Evolutionary conservation across 2,329 filamentous ascomycete genomes (phyloP).

Genomic region (Ascosphaera apis): DNA sequence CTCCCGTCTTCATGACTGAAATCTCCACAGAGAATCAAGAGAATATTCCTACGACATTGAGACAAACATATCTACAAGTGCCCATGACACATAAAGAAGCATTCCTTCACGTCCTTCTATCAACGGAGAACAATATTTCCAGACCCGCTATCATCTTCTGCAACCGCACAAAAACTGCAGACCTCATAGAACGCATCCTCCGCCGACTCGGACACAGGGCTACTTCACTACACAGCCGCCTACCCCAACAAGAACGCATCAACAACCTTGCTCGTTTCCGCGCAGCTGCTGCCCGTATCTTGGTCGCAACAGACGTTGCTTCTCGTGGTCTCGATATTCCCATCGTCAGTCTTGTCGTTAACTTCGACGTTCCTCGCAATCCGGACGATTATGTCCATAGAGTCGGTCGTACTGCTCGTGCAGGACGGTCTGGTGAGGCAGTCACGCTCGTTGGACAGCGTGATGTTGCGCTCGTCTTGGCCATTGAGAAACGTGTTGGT

Average conservation of each 20-base stretch:
- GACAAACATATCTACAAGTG: constrained; percentile 67
- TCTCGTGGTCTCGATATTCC: constrained; percentile 89
- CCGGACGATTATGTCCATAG: constrained; percentile 95
- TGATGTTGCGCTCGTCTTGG: constrained; percentile 73
- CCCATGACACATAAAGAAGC: constrained; percentile 86
- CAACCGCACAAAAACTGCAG: constrained; percentile 75
- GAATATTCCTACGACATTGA: constrained; percentile 54
- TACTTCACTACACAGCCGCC: constrained; percentile 68
- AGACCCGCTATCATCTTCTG: constrained; percentile 82
- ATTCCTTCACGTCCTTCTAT: constrained; percentile 74
- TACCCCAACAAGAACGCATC: constrained; percentile 64
- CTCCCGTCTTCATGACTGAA: constrained; percentile 71
- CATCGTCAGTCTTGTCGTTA: constrained; percentile 70
- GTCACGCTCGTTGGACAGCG: constrained; percentile 81
- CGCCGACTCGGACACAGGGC: constrained; percentile 72
- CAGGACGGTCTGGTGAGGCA: constrained; percentile 58
- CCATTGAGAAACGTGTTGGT: constrained; percentile 64
- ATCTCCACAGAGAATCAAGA: constrained; percentile 47
- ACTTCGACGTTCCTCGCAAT: constrained; percentile 90
- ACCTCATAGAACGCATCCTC: constrained; percentile 70
- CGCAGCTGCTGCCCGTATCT: constrained; percentile 63
- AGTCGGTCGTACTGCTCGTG: constrained; percentile 84
- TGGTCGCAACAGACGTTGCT: constrained; percentile 89
- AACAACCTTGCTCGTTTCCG: constrained; percentile 82
- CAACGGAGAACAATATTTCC: constrained; percentile 48